Evolutionary conservation across 345 rosid species (phyloP).

Genomic region (Linum tenue): DNA sequence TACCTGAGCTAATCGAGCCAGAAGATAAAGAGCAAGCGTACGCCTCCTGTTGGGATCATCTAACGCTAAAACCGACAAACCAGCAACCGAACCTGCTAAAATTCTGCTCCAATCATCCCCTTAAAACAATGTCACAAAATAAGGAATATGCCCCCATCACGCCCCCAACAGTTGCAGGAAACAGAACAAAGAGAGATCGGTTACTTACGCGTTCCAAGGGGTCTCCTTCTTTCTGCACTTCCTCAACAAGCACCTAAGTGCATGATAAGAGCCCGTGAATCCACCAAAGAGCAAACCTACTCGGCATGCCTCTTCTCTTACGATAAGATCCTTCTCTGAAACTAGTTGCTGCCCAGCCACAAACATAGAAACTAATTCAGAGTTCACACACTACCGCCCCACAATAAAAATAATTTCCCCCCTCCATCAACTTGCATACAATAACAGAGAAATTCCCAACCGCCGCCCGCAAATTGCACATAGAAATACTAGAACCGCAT

Average conservation of each 20-base stretch:
- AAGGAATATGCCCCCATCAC: conserved; percentile 24
- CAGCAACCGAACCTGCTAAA: conserved; percentile 98
- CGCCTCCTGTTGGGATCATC: conserved; percentile 92
- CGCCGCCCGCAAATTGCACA: neutral
- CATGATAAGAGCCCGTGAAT: conserved; percentile 93
- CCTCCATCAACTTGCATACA: neutral
- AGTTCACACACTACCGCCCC: conserved; percentile 5
- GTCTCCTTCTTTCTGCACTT: conserved; percentile 85
- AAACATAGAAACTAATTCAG: conserved; percentile 9
- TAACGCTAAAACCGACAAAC: conserved; percentile 86
- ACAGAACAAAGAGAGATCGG: conserved; percentile 4
- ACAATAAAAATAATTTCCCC: neutral
- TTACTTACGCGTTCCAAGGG: conserved; percentile 69
- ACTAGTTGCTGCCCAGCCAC: conserved; percentile 73
- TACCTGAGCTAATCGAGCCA: conserved; percentile 93
- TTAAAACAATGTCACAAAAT: conserved; percentile 50
- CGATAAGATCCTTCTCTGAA: conserved; percentile 93
- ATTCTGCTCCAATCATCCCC: conserved; percentile 86
- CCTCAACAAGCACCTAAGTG: conserved; percentile 74
- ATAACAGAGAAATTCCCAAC: neutral
- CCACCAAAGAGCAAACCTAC: conserved; percentile 91
- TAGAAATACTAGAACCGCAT: neutral
- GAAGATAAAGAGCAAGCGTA: conserved; percentile 85
- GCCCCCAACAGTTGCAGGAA: conserved; percentile 4
- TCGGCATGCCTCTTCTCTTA: conserved; percentile 97